Evolutionary conservation across 2,329 filamentous ascomycete genomes (phyloP), one percentile per base, ranked within the genome.

Genomic region (Trichoderma citrinoviride): DNA sequence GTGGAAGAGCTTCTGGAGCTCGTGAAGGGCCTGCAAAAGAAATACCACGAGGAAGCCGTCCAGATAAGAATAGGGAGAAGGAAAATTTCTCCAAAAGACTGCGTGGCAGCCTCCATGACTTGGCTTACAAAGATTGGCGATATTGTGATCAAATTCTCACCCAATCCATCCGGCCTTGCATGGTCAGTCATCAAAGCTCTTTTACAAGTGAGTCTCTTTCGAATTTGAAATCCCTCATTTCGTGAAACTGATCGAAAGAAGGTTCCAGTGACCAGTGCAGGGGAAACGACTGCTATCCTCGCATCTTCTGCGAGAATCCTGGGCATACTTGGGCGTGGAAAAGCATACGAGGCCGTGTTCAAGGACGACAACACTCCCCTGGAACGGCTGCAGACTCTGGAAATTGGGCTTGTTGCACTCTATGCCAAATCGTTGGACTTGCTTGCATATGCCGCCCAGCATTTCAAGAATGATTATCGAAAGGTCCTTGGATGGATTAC

Each of bases 401-500:
- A 43, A 17, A 3, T 17, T 23, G 8, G 19, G 33, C 47, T 62
- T 21, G 10, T 54, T 33, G 47, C 12, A 1, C 33, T 46, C 1
- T 62, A 62, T 7, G 19, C 58, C 1, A 62, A 62, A 8, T 52
- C 49, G 10, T 23, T 62, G 5, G 58, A 62, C 23, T 25, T 62
- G n/a, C 58, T 62, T 62, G 58, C 58, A 0, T 21, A 53, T 62
- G 37, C 27, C 3, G 58, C 8, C 15, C 47, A 17, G 12, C 58
- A 21, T n/a, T n/a, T 62, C 1, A 15, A 23, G 5, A 19, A 14
- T 6, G 49, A 19, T 8, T 54, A 33, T 33, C 47, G 15, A 3
- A 2, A 62, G 7, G 46, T 62, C 5, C 58, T 62, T 10, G 8
- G 21, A 12, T 33, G 19, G 17, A 54, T 62, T 5, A 7, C 19